Evolutionary conservation across 495 filamentous ascomycete genomes (phyloP), one percentile per base, ranked within the genome.

Genomic region (Aspergillus hancockii): DNA sequence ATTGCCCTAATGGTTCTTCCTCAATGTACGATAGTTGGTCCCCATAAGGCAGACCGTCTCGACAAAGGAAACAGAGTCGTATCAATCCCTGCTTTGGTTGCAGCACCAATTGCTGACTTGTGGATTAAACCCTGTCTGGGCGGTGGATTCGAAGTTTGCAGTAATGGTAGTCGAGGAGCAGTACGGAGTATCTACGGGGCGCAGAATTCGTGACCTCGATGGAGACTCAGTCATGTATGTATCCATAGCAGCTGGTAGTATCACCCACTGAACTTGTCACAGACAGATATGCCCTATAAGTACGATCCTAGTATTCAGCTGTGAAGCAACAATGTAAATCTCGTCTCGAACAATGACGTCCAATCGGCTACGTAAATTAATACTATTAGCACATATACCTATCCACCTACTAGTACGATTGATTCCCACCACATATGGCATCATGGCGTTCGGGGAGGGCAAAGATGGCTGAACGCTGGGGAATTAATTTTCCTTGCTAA

Each of bases 71-170:
- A 6, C 40, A n/a, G n/a, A 43, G 5, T 43, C 40, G 43, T 47
- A 23, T 23, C 43, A 23, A 23, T 47, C 43, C 43, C 21, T 47
- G 43, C 43, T 47, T 47, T 47, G 8, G 19, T 47, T 47, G 43
- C 43, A 47, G 19, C 21, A 47, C 43, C 19, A 47, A 47, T 47
- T 23, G 19, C 19, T 23, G 43, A 23, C 43, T 47, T n/a, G 43
- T 47, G 43, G 19, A 23, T 22, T 23, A 23, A 47, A 23, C 18
- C 43, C 43, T 23, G 8, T 21, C 21, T 4, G 43, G 43, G 43
- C 6, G 3, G 43, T 47, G 43, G 18, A 23, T 23, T 47, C 43
- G 21, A 47, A 45, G 41, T 45, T 23, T 21, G 18, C 43, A 23
- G 8, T 23, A 47, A n/a, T n/a, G n/a, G n/a, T n/a, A n/a, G n/a